Conservation (phyloP, 2,329 filamentous ascomycete genomes). For the Pestalotiopsis sp. region DNA sequence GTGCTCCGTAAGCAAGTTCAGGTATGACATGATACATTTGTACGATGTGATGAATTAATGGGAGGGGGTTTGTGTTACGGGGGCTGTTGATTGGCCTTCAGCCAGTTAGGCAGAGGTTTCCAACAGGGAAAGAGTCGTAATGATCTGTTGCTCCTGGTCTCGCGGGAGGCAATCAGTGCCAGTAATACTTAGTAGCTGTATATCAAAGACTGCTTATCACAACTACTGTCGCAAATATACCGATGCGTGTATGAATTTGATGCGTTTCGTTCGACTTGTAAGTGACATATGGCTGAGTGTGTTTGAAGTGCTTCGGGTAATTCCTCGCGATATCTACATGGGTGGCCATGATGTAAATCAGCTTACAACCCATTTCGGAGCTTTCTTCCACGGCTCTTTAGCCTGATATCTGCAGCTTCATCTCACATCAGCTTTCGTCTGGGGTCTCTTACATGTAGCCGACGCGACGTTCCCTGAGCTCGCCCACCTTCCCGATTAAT, state of each 20-base stretch:
- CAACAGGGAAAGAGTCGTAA: background rate
- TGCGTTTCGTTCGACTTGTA: too few relatives aligned
- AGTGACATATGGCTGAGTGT: too few relatives aligned
- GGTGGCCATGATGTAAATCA: too few relatives aligned
- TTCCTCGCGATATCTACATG: too few relatives aligned
- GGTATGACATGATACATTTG: background rate
- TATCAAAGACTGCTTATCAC: background rate
- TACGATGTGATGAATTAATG: background rate
- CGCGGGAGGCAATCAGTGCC: background rate
- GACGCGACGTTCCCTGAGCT: too few relatives aligned
- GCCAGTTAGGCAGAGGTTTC: background rate
- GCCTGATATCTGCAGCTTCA: too few relatives aligned
- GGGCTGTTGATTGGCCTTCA: background rate
- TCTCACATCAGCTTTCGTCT: too few relatives aligned
- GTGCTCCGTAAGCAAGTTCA: background rate
- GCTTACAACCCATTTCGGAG: too few relatives aligned
- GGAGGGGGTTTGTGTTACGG: background rate
- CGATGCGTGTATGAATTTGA: background rate
- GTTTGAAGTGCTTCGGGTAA: too few relatives aligned
- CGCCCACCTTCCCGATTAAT: too few relatives aligned
- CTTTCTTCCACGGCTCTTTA: too few relatives aligned
- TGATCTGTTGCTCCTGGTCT: background rate
- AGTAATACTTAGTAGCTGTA: background rate
- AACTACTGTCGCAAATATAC: background rate
- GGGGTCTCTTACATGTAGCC: too few relatives aligned